Evolutionary conservation across 352 stramenopile genomes (phyloP), one percentile per base, ranked within the genome.

Genomic region (Phytophthora cryptogea): DNA sequence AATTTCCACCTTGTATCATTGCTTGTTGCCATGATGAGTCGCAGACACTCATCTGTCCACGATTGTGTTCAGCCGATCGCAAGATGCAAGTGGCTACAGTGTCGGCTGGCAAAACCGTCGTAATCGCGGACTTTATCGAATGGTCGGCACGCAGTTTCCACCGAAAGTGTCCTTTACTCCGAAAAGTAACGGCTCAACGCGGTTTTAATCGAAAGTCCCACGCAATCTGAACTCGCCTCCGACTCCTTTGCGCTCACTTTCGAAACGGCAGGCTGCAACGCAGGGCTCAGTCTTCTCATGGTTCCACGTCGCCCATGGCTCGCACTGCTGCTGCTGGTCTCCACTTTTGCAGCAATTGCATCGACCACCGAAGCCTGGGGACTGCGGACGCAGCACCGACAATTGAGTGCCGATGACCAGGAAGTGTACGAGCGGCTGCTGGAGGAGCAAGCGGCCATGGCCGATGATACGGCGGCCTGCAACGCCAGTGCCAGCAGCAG

Each of bases 401-500:
- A 70, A 44, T 32, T 70, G 17, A 70, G 49, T 31, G 37, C 41
- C 28, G 27, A 37, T 30, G 58, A 72, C 31, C 59, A 58, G 11
- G n/a, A 65, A 9, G 35, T 68, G 36, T 70, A 70, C 50, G 16
- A 32, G 17, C 60, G 60, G n/a, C 50, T 70, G 26, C 53, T 72
- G 46, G 20, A 45, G 23, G 45, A 70, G 36, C 54, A 66, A 14
- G 53, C 40, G 28, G 36, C 33, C 11, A 64, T 68, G 33, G 52
- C 67, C 10, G 57, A 75, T 53, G 66, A 78, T 43, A 14, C 56
- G n/a, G 57, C 64, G 27, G 56, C 72, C 27, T 86, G 79, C 53
- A 70, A 79, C 31, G 64, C 63, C 31, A 70, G 61, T 32, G 74
- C 76, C 32, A 64, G 50, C 31, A 74, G 51, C 67, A 84, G 73